Conservation (phyloP, 345 rosid species). For the Capsella bursapastoris region DNA sequence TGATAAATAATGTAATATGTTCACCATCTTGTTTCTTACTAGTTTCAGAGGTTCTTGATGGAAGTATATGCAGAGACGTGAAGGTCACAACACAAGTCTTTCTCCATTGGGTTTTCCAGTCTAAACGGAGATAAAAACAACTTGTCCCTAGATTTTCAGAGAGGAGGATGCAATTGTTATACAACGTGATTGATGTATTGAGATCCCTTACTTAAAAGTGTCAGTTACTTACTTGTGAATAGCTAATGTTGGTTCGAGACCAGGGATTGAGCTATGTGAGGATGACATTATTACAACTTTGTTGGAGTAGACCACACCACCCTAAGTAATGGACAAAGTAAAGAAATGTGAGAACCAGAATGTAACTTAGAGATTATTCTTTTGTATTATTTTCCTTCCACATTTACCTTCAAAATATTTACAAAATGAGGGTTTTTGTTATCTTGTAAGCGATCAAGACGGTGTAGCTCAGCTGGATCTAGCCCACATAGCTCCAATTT, state of each 20-base stretch:
- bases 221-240: slow-evolving; percentile 59
- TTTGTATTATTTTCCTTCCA: background rate
- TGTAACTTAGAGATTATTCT: background rate
- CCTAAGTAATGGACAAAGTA: slow-evolving; percentile 48
- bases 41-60: slow-evolving; percentile 9
- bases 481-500: slow-evolving; percentile 82
- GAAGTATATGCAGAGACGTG: slow-evolving; percentile 68
- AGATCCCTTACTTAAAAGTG: background rate
- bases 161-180: background rate
- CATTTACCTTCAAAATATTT: slow-evolving; percentile 71
- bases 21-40: background rate
- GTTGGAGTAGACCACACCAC: slow-evolving; percentile 82
- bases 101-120: slow-evolving; percentile 59
- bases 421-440: slow-evolving; percentile 56
- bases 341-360: slow-evolving; percentile 23
- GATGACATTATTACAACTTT: slow-evolving; percentile 66
- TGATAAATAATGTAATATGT: background rate
- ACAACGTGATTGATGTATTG: slow-evolving; percentile 13
- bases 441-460: slow-evolving; percentile 89
- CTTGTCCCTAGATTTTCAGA: slow-evolving; percentile 60
- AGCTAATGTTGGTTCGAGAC: slow-evolving; percentile 63
- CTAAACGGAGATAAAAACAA: slow-evolving; percentile 65
- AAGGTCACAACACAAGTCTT: slow-evolving; percentile 57
- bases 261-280: slow-evolving; percentile 51
- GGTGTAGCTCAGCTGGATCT: slow-evolving; percentile 72